These are phyloP conservation scores for Carex parvula DNA, from an alignment of 176 grass and related monocot species.

Conservation along the genomic window DNA sequence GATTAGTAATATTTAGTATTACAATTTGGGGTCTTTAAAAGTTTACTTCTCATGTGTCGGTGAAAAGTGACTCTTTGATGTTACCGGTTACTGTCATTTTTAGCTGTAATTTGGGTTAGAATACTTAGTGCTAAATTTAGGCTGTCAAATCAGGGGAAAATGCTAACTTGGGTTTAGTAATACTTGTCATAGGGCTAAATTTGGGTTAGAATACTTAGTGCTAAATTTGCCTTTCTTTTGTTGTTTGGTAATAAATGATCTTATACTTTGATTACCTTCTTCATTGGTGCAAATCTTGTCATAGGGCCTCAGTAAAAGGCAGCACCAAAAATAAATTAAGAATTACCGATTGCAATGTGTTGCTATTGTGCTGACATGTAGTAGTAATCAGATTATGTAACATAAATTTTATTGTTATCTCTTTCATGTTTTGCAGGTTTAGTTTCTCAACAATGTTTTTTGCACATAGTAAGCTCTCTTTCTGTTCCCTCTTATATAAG, in stretches of 20 bases:
- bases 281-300: not conserved
- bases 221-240: not conserved
- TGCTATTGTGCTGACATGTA: not conserved
- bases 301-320: not conserved
- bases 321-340: not conserved
- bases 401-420: not conserved
- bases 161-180: not conserved
- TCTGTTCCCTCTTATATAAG: not conserved
- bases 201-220: too few species aligned
- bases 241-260: not conserved
- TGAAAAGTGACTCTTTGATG: not conserved
- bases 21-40: not conserved
- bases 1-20: not conserved
- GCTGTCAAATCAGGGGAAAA: not conserved
- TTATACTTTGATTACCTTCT: not conserved
- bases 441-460: constrained; percentile 97
- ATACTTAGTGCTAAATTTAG: not conserved
- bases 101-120: not conserved
- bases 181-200: too few species aligned
- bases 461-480: constrained; percentile 58
- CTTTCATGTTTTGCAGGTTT: constrained; percentile 60
- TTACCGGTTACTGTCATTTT: not conserved
- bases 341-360: not conserved
- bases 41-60: not conserved
- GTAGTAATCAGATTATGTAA: not conserved